Base-by-base conservation (phyloP, 805 yeast species). In the Komagataella mondaviorum region DNA sequence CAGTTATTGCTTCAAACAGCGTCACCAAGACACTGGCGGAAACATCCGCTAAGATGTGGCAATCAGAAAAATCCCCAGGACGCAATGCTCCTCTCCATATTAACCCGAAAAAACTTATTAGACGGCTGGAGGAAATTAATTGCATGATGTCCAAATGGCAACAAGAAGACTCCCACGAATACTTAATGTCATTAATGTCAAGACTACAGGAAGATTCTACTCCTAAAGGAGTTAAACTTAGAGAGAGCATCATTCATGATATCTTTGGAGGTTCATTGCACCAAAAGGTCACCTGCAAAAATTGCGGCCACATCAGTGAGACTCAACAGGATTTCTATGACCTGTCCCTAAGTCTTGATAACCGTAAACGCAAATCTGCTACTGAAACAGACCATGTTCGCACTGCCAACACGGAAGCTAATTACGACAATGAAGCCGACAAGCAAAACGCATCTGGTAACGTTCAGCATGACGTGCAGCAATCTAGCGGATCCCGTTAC, bases 141-240 rank as follows among this genome's bases (percentile, higher is more conserved):
- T 88, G 96, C 63, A 87, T 88, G 96, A 88, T 90, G 96, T 81
- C 89, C 47, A 93, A 83, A 64, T 90, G 96, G 96, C 90, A 88
- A 66, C 99, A 93, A 65, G 98, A 93, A 66, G 99, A 93, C 67
- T 85, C 96, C 0, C 99, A 93, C 67, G 99, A 93, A 67, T 93
- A 90, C 68, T 88, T 85, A 64, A 90, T 90, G 97, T 87, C 96
- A 10, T 71, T 90, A 54, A 76, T 90, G 75, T 80, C 91, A 6
- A 70, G 96, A 50, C 68, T 90, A 50, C 98, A 90, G 67, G 97
- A 90, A 62, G 97, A 90, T 63, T 77, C 88, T 10, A 88, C 93
- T 1, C 98, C 98, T 44, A 83, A 78, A 61, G 96, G 96, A n/a
- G 75, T 71, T 48, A 90, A 90, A 62, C 71, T 90, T 60, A 85